Base-by-base conservation (phyloP, 177 flowering plant genomes). In the Telopea speciosissima region DNA sequence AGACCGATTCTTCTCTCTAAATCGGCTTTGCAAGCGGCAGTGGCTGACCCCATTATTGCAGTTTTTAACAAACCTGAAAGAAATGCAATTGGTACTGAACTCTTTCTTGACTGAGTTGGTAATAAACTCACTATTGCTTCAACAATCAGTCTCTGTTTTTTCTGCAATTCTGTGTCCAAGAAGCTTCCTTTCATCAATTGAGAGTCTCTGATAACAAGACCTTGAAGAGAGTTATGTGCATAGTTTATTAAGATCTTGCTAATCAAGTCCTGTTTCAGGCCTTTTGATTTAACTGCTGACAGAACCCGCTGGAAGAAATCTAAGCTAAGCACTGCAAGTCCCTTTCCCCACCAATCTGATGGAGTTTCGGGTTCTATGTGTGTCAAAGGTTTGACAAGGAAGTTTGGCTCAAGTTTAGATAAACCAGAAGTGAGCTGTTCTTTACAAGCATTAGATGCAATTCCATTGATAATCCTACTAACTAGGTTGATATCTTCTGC, bases 321-420 rank as follows among this genome's bases (percentile, higher is more conserved):
- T 17, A 96, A 89, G 69, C 75, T 86, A 22, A 96, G 86, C 62
- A 81, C 72, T 8, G 90, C 64, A 3, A 93, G 88, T 17, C 85
- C 83, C 44, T 86, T 90, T 17, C 97, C 99, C 99, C 98, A 96
- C 98, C 96, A 91, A 58, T 93, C 94, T 22, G 83, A 61, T 3
- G 92, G 87, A 3, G 88, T 83, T 68, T 94, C 98, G 11, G 87
- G 71, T 49, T 87, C 97, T 21, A 75, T 26, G 9, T 28, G 76
- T 11, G 62, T 23, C 22, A 68, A 60, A 22, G 90, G 68, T 76
- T 86, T 89, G 52, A 80, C 23, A 1, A 86, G 78, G 73, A 82
- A 88, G 62, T 83, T 85, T 58, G 85, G 89, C 54, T 91, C 99
- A 3, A 96, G 90, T 74, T 86, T 91, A 17, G 88, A 83, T 60